A percentile compares a stretch with the other conserved stretches of the same genome.
Evolutionary conservation across 441 rosid species (phyloP).

Genomic region (Gossypium trilobum): DNA sequence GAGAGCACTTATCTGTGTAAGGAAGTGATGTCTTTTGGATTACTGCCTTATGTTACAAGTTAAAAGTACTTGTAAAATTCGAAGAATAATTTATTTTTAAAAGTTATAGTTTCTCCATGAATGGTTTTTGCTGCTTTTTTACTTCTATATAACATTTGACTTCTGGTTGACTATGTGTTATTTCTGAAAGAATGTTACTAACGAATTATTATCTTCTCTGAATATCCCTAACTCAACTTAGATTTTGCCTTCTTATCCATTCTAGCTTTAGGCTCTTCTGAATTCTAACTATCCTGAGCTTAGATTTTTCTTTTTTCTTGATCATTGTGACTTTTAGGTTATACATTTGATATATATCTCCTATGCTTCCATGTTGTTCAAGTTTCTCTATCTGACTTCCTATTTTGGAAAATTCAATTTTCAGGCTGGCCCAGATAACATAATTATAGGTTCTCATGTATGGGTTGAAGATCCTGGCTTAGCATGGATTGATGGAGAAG

Average conservation of each 20-base stretch:
- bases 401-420: conserved; percentile 1
- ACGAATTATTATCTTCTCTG: neutral
- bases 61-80: neutral
- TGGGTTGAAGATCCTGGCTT: conserved; percentile 59
- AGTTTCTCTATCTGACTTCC: neutral
- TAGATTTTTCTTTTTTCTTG: neutral
- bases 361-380: neutral
- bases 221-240: neutral
- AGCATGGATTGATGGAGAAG: conserved; percentile 67
- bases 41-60: neutral
- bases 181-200: neutral
- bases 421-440: conserved; percentile 45
- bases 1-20: neutral
- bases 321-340: neutral
- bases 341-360: neutral
- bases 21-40: neutral
- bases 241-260: neutral
- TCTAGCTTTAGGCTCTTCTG: neutral
- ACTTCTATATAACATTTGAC: neutral
- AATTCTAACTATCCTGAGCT: neutral
- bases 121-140: neutral
- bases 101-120: neutral
- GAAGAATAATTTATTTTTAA: neutral
- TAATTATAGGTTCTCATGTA: conserved; percentile 60
- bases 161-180: neutral